Percentiles rank a stretch among this genome's conserved stretches.
Evolutionary conservation across 1,284 basidiomycete species (phyloP).

Genomic region (Ganoderma leucocontextum): DNA sequence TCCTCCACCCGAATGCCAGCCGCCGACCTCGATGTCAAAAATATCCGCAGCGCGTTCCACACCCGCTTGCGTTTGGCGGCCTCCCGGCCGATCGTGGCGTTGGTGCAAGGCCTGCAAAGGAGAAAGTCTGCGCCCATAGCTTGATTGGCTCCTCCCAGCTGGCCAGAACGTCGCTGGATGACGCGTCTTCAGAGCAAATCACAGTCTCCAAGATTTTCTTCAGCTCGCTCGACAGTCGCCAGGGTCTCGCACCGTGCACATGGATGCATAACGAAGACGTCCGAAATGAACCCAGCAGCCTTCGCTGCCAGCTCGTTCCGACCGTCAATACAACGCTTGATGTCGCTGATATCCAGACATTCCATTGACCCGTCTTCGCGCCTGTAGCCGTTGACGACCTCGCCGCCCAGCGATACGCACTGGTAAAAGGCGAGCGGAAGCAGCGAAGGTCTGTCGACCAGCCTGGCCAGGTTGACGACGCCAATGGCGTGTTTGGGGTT

Average conservation of each 20-base stretch:
- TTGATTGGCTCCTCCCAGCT: neutral
- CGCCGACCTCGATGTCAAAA: neutral
- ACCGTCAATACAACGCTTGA: slow-evolving; percentile 7
- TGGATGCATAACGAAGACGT: neutral
- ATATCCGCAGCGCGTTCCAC: neutral
- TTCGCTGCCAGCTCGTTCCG: neutral
- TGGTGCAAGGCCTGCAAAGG: neutral
- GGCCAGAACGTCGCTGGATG: neutral
- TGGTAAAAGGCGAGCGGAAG: slow-evolving; percentile 15
- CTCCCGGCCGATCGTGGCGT: neutral
- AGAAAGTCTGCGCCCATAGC: neutral
- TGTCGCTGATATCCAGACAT: neutral
- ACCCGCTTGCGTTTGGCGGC: neutral
- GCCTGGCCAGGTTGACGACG: slow-evolving; percentile 16
- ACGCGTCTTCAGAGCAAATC: neutral
- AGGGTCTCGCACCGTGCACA: neutral
- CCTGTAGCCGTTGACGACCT: slow-evolving; percentile 7
- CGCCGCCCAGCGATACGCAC: slow-evolving; percentile 6
- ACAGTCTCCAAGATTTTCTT: neutral
- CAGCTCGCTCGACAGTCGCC: neutral
- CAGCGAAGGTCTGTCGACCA: slow-evolving; percentile 4
- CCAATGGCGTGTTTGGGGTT: neutral
- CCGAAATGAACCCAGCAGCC: neutral
- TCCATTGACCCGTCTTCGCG: slow-evolving; percentile 6
- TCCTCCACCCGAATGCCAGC: neutral